Evolutionary conservation across 371 early-diverging fungal genomes (phyloP), one percentile per base, ranked within the genome.

Genomic region (Mucor lusitanicus): DNA sequence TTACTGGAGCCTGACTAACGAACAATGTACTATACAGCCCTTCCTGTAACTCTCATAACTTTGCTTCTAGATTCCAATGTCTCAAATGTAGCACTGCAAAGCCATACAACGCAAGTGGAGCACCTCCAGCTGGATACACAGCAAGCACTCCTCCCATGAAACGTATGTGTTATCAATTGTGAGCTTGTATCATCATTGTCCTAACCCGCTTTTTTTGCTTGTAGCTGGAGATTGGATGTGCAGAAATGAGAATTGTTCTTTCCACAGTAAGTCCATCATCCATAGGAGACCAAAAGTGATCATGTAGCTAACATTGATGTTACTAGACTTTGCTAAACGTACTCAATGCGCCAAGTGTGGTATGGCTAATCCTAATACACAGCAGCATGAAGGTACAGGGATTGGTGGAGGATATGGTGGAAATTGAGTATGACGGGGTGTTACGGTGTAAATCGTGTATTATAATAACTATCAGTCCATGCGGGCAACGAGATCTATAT

Each of bases 21-120:
- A n/a, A n/a, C n/a, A n/a, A n/a, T n/a, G n/a, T n/a, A n/a, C n/a
- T 30, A 30, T 6, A 30, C 6, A 30, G 81, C 64, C 87, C 87
- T 21, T 74, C 82, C 4, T 89, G 89, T 68, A 85, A 81, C 54
- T 79, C 87, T 37, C 88, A 89, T 70, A 89, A 89, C 65, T 89
- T 90, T 73, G 90, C 90, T 25, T 87, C 88, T 12, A 77, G 90
- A 55, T 85, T 85, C 75, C 86, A 87, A 44, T 90, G 90, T 69
- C 72, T 90, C 54, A 83, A 87, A 58, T 89, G 89, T 62, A 77
- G 74, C 15, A 69, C 81, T 12, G 68, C 73, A 8, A 76, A 77
- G 44, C 80, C 80, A 6, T 70, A 68, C 23, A 66, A 65, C 23
- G 67, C 72, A 27, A 57, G 54, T 61, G 62, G 71, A 53, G 59